These are phyloP conservation scores for Ceratocystis cubensis DNA, from an alignment of 2,329 filamentous ascomycete genomes.

Conservation along the genomic window DNA sequence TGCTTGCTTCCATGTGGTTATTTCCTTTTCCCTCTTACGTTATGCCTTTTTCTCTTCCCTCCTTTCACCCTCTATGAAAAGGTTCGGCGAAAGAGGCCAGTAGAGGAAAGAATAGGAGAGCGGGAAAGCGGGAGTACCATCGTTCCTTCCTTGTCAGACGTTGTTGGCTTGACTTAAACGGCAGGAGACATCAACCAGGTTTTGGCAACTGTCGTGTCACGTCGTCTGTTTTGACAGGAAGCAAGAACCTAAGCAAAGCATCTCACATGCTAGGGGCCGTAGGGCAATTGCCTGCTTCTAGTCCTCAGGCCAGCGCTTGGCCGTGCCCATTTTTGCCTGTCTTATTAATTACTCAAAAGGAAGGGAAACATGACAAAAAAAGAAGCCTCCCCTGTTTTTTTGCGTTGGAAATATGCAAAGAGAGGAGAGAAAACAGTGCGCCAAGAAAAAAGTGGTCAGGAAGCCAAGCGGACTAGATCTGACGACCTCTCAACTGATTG, in stretches of 20 bases:
- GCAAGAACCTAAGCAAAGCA: background rate
- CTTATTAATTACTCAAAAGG: background rate
- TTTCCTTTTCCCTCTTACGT: background rate
- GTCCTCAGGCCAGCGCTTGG: background rate
- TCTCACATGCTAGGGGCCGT: background rate
- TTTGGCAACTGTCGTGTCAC: background rate
- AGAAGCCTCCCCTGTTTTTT: background rate
- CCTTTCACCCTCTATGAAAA: too few relatives aligned
- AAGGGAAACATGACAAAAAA: background rate
- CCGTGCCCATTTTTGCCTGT: background rate
- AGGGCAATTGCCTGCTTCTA: background rate
- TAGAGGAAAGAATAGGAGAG: background rate
- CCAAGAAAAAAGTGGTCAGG: conserved; percentile 5
- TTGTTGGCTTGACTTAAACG: background rate
- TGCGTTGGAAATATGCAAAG: background rate
- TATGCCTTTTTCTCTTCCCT: background rate
- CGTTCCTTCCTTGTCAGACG: background rate
- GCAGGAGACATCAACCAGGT: background rate
- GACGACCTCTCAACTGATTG: conserved; percentile 14
- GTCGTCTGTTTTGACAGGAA: background rate
- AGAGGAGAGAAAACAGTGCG: conserved; percentile 1
- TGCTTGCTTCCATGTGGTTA: background rate
- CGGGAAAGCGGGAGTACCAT: background rate
- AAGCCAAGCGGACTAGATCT: background rate
- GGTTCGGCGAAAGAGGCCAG: too few relatives aligned